Percentiles rank a stretch among this genome's conserved stretches.
Conservation (phyloP, 2,329 filamentous ascomycete genomes). For the Coniochaeta prunicola region DNA sequence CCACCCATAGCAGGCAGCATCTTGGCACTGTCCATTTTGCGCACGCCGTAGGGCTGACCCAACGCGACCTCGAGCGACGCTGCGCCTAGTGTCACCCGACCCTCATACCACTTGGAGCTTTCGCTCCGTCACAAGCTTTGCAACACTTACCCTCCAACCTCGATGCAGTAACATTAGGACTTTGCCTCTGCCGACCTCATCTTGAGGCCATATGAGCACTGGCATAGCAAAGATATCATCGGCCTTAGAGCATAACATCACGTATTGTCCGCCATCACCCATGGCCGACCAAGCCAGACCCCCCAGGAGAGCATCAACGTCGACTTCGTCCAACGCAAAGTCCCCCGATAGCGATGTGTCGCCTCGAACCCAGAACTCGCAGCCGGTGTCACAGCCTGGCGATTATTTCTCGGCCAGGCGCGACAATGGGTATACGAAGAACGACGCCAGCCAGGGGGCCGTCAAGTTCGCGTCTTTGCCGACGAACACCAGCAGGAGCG, state of each 20-base stretch:
- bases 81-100: background rate
- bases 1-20: background rate
- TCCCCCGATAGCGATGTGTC: slow-evolving; percentile 34
- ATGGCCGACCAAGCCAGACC: background rate
- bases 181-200: slow-evolving; percentile 34
- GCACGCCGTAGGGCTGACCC: background rate
- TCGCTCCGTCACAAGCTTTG: slow-evolving; percentile 5
- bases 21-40: background rate
- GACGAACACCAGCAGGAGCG: slow-evolving; percentile 3
- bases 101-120: background rate
- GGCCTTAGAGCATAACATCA: slow-evolving; percentile 2
- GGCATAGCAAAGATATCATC: slow-evolving; percentile 17
- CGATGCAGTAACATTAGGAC: slow-evolving; percentile 27
- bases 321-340: background rate
- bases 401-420: slow-evolving; percentile 18
- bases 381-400: slow-evolving; percentile 13
- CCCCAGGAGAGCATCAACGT: background rate
- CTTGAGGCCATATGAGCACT: slow-evolving; percentile 31
- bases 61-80: background rate
- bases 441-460: background rate
- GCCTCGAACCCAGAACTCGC: slow-evolving; percentile 25
- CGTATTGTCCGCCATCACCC: slow-evolving; percentile 6
- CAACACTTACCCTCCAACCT: slow-evolving; percentile 6
- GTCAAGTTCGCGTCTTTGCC: background rate
- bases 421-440: background rate